phyloP scores from a whole-genome alignment of 257 asterid species.

The Solanum corneliomulleri region DNA sequence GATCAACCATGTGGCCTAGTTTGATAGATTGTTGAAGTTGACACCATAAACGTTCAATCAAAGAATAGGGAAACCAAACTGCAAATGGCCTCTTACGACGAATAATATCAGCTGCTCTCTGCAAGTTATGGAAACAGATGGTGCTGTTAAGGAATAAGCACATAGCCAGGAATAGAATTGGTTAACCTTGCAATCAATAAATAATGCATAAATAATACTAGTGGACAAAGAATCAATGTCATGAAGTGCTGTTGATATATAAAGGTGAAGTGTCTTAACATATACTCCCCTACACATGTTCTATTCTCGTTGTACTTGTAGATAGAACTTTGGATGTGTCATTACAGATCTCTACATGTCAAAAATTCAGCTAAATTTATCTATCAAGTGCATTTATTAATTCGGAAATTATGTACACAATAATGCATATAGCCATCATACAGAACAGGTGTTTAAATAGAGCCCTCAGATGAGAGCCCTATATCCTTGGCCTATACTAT shows the following conservation, averaged over 20 bases:
- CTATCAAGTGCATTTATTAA: background rate
- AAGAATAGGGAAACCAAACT: constrained; percentile 89
- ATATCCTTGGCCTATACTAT: background rate
- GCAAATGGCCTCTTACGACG: constrained; percentile 70
- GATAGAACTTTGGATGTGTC: background rate
- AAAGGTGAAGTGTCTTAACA: background rate
- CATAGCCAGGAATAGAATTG: background rate
- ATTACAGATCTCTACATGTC: background rate
- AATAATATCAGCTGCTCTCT: constrained; percentile 68
- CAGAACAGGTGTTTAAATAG: background rate
- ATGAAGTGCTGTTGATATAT: background rate
- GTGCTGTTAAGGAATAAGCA: background rate
- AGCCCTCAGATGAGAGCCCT: background rate
- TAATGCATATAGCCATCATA: background rate
- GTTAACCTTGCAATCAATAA: background rate
- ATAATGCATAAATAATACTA: background rate
- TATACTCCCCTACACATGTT: background rate
- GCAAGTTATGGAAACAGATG: constrained; percentile 20
- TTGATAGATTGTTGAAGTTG: constrained; percentile 76
- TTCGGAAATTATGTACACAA: background rate
- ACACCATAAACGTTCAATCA: constrained; percentile 76
- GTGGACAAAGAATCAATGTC: background rate
- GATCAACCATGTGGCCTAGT: constrained; percentile 69
- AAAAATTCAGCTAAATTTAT: background rate
- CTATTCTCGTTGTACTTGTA: background rate